Percentiles rank a stretch among this genome's conserved stretches.
Conservation (phyloP, 495 filamentous ascomycete species). For the Neurospora tetrasperma region DNA sequence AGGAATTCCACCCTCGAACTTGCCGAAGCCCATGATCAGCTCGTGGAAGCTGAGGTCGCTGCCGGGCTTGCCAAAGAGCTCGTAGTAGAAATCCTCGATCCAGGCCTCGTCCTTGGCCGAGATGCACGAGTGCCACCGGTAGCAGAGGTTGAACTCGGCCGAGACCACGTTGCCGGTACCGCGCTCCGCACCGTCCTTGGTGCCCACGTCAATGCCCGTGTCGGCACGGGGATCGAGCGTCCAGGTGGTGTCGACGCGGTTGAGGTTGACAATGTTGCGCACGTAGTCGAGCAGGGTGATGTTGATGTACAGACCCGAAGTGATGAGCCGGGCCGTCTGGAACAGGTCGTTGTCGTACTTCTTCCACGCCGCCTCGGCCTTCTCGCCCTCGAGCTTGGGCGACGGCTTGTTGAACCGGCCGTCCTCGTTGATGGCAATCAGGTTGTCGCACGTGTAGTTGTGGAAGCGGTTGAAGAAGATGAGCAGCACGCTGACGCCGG, state of each 20-base stretch:
- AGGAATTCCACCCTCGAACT: conserved; percentile 48
- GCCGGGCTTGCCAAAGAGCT: conserved; percentile 54
- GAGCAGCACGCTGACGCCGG: conserved; percentile 66
- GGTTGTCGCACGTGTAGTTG: conserved; percentile 64
- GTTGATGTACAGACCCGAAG: conserved; percentile 77
- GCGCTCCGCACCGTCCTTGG: conserved; percentile 38
- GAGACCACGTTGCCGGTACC: conserved; percentile 69
- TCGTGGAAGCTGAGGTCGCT: conserved; percentile 42
- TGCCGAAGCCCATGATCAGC: conserved; percentile 47
- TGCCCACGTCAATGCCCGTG: conserved; percentile 44
- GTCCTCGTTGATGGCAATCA: conserved; percentile 61
- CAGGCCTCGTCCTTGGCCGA: conserved; percentile 64
- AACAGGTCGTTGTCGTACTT: conserved; percentile 79
- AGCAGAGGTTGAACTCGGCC: conserved; percentile 60
- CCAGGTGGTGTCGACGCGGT: conserved; percentile 67
- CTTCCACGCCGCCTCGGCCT: conserved; percentile 47
- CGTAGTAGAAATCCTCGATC: conserved; percentile 54
- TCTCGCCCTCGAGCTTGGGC: conserved; percentile 35
- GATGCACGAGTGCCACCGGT: conserved; percentile 73
- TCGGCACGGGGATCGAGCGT: conserved; percentile 63
- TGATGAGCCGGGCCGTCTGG: conserved; percentile 69
- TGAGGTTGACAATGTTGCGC: conserved; percentile 73
- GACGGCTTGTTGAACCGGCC: conserved; percentile 56
- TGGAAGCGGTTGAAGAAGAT: conserved; percentile 74
- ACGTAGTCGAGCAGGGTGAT: conserved; percentile 76